Evolutionary conservation across 2,329 filamentous ascomycete genomes (phyloP), one percentile per base, ranked within the genome.

Genomic region (Colletotrichum australisinense): DNA sequence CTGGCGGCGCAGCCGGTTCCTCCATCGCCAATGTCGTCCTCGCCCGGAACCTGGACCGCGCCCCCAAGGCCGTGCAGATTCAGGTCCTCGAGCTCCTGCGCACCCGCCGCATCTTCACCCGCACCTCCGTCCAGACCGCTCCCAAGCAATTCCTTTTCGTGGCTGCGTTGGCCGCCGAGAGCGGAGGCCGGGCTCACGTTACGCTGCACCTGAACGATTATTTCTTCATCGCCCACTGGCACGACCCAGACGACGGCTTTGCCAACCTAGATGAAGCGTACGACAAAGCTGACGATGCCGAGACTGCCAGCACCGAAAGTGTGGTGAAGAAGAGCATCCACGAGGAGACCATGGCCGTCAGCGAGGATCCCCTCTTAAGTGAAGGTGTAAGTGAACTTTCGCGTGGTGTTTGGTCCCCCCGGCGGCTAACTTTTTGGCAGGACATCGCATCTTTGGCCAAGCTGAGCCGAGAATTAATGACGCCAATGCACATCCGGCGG

Each of bases 201-300:
- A 88, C 86, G 26, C 83, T 82, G 38, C 88, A 94, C 76, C 80
- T 93, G 81, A 97, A 95, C 78, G 95, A 98, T 72, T 91, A 94
- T 75, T 93, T 98, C 76, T 94, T 95, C 80, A 92, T 98, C 71
- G 96, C 94, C 0, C 95, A 98, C 81, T 94, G 92, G 84, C 95
- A 98, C 78, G 89, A 92, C 70, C 87, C 88, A 0, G 86, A 89
- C 1, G 91, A 96, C 79, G 94, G 93, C 0, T 93, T 95, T 74
- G 88, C 91, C 5, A 93, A 97, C 75, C 82, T 96, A 0, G 93
- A 97, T 73, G 92, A 94, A 46, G 83, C 83, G 24, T 83, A 86
- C 28, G 75, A 79, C n/a, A 80, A 81, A 28, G 78, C 78, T 30
- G 81, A 80, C 35, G 78, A 77, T 28, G 76, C 75, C 14, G 79